Percentiles rank a stretch among this genome's conserved stretches.
Evolutionary conservation across 2,329 filamentous ascomycete species (phyloP).

Genomic region (Aureobasidium musti): DNA sequence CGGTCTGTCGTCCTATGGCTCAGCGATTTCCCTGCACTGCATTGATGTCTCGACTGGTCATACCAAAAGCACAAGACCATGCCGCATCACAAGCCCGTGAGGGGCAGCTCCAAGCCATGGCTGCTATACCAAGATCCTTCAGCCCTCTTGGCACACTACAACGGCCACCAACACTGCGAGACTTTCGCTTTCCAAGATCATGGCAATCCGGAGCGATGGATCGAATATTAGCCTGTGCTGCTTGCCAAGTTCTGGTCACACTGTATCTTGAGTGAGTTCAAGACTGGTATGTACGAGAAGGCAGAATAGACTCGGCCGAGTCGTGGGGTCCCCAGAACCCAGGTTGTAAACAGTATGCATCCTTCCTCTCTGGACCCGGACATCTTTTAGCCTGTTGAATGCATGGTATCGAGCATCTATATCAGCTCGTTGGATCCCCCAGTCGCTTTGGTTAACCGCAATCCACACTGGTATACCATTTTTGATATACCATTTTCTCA

Average conservation of each 20-base stretch:
- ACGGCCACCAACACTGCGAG: background rate
- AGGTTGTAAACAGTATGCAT: background rate
- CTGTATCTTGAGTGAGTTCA: background rate
- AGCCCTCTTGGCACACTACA: slow-evolving; percentile 15
- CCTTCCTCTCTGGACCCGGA: background rate
- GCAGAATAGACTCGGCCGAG: background rate
- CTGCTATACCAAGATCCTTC: background rate
- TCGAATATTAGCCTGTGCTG: background rate
- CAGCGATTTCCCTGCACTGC: background rate
- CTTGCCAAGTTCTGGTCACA: background rate
- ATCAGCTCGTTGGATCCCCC: background rate
- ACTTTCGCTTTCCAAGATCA: background rate
- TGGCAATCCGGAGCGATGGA: background rate
- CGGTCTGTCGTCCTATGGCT: too few relatives aligned
- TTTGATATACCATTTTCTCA: background rate
- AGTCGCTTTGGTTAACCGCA: background rate
- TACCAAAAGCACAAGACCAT: background rate
- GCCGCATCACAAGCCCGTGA: background rate
- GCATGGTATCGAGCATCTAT: background rate
- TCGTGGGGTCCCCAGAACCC: slow-evolving; percentile 8
- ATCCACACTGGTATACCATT: background rate
- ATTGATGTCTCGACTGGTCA: too few relatives aligned
- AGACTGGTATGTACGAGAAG: background rate
- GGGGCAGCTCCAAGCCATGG: background rate
- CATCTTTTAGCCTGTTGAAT: slow-evolving; percentile 10